Evolutionary conservation across 2,329 filamentous ascomycete species (phyloP), one percentile per base, ranked within the genome.

Genomic region (Malbranchea cinnamomea): DNA sequence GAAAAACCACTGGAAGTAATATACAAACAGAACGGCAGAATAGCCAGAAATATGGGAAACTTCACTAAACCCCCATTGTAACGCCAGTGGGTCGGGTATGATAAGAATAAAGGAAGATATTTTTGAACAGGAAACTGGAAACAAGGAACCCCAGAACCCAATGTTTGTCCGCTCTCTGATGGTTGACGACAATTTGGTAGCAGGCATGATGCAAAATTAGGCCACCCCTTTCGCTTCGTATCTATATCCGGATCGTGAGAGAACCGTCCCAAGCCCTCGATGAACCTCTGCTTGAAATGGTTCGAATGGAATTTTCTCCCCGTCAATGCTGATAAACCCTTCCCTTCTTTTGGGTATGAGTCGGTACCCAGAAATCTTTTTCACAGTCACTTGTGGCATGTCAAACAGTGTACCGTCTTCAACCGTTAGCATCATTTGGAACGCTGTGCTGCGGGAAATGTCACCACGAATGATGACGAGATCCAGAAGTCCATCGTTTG

Each of bases 271-370:
- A 14, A 98, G 61, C 0, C 78, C 79, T 30, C 63, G 68, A 51
- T 94, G 83, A 5, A 94, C 67, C 56, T 98, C 89, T 2, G 76
- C 82, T 59, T 98, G 89, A 49, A 94, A 91, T 0, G 82, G 78
- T 43, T 77, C 77, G 50, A 92, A 95, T 0, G 83, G 79, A 2
- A 92, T 65, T 31, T 70, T 68, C 57, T 98, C 89, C 21, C 89
- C 89, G 47, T 95, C 89, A 40, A 98, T 83, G 50, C 83, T 91
- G 50, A 98, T 91, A 51, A 80, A 89, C 2, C 87, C 87, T 38
- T 75, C 67, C 44, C 75, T 67, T 38, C 77, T 59, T 31, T 71
- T 73, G 0, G 89, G 89, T 3, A 76, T 75, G 38, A 98, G 76
- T 23, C 89, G 70, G 50, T 89, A 94, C 0, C 78, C 89, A n/a